Evolutionary conservation across 345 rosid genomes (phyloP).

Genomic region (Citrus reticulata): DNA sequence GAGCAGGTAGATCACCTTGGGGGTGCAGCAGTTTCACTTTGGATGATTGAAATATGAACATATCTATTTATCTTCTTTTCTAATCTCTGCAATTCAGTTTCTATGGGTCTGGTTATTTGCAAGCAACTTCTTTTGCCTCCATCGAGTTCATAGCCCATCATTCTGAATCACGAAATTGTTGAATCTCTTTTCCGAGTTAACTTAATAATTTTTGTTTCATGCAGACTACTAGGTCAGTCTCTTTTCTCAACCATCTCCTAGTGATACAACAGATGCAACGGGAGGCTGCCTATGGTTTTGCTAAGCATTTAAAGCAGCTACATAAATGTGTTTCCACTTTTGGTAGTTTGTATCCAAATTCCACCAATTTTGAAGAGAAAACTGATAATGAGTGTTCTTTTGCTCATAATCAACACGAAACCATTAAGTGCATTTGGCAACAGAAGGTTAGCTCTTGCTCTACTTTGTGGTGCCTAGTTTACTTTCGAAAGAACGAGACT

Average conservation of each 20-base stretch:
- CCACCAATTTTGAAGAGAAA: conserved; percentile 17
- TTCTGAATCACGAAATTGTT: background rate
- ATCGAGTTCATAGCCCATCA: background rate
- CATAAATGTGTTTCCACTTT: conserved; percentile 37
- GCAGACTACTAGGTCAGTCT: conserved; percentile 64
- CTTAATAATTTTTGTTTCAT: conserved; percentile 12
- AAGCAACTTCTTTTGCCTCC: background rate
- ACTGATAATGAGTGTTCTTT: conserved; percentile 34
- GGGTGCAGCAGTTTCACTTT: conserved; percentile 1
- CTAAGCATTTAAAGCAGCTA: conserved; percentile 46
- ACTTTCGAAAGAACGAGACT: background rate
- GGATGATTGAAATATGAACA: background rate
- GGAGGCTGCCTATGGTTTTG: conserved; percentile 52
- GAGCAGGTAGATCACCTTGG: conserved; percentile 59
- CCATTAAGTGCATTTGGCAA: conserved; percentile 61
- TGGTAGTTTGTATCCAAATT: conserved; percentile 34
- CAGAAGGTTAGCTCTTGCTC: conserved; percentile 61
- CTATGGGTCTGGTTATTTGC: background rate
- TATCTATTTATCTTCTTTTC: background rate
- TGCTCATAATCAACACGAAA: conserved; percentile 47
- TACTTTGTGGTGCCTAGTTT: background rate
- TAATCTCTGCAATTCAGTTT: background rate
- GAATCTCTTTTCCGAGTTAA: background rate
- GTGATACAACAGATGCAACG: conserved; percentile 73
- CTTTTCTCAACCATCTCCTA: conserved; percentile 81